Conservation (phyloP, 2,329 filamentous ascomycete genomes). For the Arthrinium phaeospermum region DNA sequence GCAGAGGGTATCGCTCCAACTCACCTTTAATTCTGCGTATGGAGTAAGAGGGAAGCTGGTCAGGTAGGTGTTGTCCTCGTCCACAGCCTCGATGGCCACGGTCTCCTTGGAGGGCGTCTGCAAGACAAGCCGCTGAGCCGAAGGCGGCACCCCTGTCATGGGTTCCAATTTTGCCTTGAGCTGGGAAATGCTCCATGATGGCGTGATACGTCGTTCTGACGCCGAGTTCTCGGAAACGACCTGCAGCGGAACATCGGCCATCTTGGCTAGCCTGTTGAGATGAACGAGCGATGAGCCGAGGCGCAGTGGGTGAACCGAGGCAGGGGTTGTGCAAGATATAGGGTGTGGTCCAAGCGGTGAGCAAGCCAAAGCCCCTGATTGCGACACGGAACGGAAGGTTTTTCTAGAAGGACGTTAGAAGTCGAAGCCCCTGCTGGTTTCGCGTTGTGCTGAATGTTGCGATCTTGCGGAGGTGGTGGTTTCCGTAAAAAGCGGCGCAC, state of each 20-base stretch:
- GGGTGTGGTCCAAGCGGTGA: slow-evolving; percentile 17
- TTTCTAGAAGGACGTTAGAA: slow-evolving; percentile 16
- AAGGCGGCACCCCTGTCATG: slow-evolving; percentile 88
- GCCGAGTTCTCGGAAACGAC: slow-evolving; percentile 78
- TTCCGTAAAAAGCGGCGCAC: slow-evolving; percentile 13
- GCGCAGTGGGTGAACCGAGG: neutral
- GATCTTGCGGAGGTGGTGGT: slow-evolving; percentile 17
- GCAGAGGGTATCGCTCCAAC: slow-evolving; percentile 42
- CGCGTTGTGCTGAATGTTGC: slow-evolving; percentile 15
- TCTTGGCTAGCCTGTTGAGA: slow-evolving; percentile 42
- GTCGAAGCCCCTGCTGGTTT: slow-evolving; percentile 20
- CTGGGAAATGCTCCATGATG: slow-evolving; percentile 85
- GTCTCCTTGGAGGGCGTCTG: slow-evolving; percentile 66
- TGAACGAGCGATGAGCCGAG: slow-evolving; percentile 19
- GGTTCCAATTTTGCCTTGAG: slow-evolving; percentile 89
- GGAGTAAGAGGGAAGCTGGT: slow-evolving; percentile 70
- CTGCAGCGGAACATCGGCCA: slow-evolving; percentile 77
- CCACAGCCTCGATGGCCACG: slow-evolving; percentile 69
- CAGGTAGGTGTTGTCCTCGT: slow-evolving; percentile 75
- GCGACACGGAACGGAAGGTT: slow-evolving; percentile 12
- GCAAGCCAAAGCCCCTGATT: slow-evolving; percentile 15
- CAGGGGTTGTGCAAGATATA: slow-evolving; percentile 3
- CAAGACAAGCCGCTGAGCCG: slow-evolving; percentile 76
- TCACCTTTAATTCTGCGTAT: slow-evolving; percentile 82
- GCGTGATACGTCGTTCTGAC: slow-evolving; percentile 89